Conservation (phyloP, 2,329 filamentous ascomycete species). For the Fusarium xylarioides region DNA sequence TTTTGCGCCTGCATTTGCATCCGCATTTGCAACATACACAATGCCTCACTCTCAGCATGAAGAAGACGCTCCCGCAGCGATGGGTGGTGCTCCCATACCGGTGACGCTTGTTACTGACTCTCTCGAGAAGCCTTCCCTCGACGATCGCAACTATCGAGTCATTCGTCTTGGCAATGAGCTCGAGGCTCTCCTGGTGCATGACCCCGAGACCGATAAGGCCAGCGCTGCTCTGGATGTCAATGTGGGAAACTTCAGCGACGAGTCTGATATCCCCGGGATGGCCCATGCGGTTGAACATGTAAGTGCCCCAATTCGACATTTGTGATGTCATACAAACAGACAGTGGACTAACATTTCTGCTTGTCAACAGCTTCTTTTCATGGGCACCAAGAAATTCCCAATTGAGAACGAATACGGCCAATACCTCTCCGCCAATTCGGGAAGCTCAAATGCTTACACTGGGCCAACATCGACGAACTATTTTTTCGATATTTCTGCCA, state of each 20-base stretch:
- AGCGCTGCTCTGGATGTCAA: slow-evolving; percentile 95
- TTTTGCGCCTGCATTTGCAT: slow-evolving; percentile 15
- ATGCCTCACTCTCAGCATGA: slow-evolving; percentile 46
- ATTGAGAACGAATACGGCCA: slow-evolving; percentile 95
- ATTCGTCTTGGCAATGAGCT: slow-evolving; percentile 86
- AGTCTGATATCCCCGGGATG: slow-evolving; percentile 90
- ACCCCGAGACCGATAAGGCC: slow-evolving; percentile 95
- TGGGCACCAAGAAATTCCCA: slow-evolving; percentile 98
- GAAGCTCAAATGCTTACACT: slow-evolving; percentile 94
- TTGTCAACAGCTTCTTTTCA: slow-evolving; percentile 78
- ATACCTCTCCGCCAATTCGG: slow-evolving; percentile 89
- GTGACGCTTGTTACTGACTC: slow-evolving; percentile 67
- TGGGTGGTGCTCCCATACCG: slow-evolving; percentile 41
- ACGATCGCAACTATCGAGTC: slow-evolving; percentile 88
- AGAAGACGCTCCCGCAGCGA: slow-evolving; percentile 35
- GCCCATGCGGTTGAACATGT: slow-evolving; percentile 95
- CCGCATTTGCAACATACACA: slow-evolving; percentile 20
- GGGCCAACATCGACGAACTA: slow-evolving; percentile 95
- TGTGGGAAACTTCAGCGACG: slow-evolving; percentile 94
- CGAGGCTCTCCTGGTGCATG: slow-evolving; percentile 91
- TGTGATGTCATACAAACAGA: not conserved
- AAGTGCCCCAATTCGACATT: slow-evolving; percentile 38
- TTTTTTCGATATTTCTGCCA: slow-evolving; percentile 93
- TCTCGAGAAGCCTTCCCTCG: slow-evolving; percentile 83
- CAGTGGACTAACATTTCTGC: slow-evolving; percentile 19